A percentile compares a stretch with the other conserved stretches of the same genome.
These are phyloP conservation scores for Cocos nucifera DNA, from an alignment of 176 grass and related monocot species.

Conservation along the genomic window DNA sequence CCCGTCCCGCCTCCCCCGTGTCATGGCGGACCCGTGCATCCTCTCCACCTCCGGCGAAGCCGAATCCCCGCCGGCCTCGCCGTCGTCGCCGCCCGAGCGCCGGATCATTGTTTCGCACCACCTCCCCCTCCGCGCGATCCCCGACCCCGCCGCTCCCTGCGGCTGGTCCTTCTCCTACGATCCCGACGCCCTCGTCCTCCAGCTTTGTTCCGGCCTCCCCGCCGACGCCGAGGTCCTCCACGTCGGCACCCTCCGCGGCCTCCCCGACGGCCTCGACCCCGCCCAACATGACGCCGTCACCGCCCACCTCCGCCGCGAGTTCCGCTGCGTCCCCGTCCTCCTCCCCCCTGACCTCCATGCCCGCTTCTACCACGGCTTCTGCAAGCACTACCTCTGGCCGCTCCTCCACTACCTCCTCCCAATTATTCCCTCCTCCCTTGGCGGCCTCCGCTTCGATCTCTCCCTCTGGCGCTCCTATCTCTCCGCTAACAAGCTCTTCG, in stretches of 20 bases:
- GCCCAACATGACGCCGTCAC: slow-evolving; percentile 17
- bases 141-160: slow-evolving; percentile 27
- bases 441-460: slow-evolving; percentile 15
- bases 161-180: slow-evolving; percentile 41
- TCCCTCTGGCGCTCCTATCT: slow-evolving; percentile 12
- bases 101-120: slow-evolving; percentile 63
- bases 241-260: slow-evolving; percentile 35
- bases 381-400: slow-evolving; percentile 57
- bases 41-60: not conserved
- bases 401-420: slow-evolving; percentile 40
- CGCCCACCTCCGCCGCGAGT: slow-evolving; percentile 12
- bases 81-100: slow-evolving; percentile 7
- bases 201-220: slow-evolving; percentile 34
- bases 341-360: slow-evolving; percentile 9
- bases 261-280: not conserved
- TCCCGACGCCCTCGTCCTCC: slow-evolving; percentile 27
- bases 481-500: slow-evolving; percentile 22
- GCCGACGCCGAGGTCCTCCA: slow-evolving; percentile 3
- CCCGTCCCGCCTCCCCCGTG: not conserved
- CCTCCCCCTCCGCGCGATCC: slow-evolving; percentile 38
- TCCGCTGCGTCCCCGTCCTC: slow-evolving; percentile 45
- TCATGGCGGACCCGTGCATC: not conserved
- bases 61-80: not conserved
- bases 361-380: slow-evolving; percentile 37
- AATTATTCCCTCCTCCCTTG: not conserved